Base-by-base conservation (phyloP, 352 stramenopile species). In the Phytopythium aichiense region DNA sequence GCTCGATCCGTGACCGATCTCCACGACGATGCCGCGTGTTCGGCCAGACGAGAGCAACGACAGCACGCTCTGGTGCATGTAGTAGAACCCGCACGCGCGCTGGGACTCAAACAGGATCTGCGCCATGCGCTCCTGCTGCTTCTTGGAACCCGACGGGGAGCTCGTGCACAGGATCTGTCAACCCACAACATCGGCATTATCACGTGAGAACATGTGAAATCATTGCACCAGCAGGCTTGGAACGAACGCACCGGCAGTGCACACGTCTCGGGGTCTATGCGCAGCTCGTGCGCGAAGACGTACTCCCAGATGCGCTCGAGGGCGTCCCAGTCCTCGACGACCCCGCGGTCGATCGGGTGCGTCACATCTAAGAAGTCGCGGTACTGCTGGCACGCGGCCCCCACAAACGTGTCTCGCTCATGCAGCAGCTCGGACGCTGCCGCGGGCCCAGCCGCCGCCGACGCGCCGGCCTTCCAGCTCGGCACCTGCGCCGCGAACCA, bases 41-140 rank as follows among this genome's bases (percentile, higher is more conserved):
- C 89, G 81, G 1, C 90, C 90, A 9, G 89, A 92, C 5, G 89
- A 87, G 42, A 96, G 95, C 8, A 97, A 65, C 30, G 87, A 92
- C 3, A 97, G 64, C 61, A 91, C 81, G 60, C 79, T 84, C 64
- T 93, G 81, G 52, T 95, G 79, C 79, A 93, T 87, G 51, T 89
- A 86, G 69, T 92, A 95, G 38, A 97, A 92, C 7, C 85, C 90
- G 45, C 84, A 80, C 0, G 74, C 81, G 37, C 89, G 92, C 43
- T 91, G 82, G 7, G 79, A 87, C 67, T 96, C 87, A 56, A 96
- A 96, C 76, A 96, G 82, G 49, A 96, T 69, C 72, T 95, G 84
- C 11, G 88, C 83, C 75, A 89, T 91, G 54, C 76, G 73, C 60
- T 91, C 81, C 53, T 90, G 77, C 64, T 95, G 84, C 52, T 86